Evolutionary conservation across 2,329 filamentous ascomycete species (phyloP).

Genomic region (Penicillium sp.): DNA sequence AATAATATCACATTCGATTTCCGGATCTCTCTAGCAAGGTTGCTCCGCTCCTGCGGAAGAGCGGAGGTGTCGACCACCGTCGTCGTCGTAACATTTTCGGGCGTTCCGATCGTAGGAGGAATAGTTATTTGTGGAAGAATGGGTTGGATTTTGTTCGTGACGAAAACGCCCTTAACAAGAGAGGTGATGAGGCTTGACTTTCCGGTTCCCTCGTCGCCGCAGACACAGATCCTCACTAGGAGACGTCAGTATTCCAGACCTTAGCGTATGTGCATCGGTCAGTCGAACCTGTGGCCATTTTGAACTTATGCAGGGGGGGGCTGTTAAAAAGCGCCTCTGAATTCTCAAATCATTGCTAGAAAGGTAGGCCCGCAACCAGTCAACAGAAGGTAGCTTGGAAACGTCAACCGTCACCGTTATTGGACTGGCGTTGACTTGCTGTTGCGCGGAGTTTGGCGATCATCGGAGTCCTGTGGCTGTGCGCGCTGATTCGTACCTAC

Average conservation of each 20-base stretch:
- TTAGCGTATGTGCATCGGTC: background rate
- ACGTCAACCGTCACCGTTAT: background rate
- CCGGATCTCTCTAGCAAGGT: slow-evolving; percentile 88
- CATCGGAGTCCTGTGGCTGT: slow-evolving; percentile 25
- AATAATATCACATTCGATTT: slow-evolving; percentile 97
- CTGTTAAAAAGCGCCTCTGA: background rate
- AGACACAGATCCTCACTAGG: slow-evolving; percentile 88
- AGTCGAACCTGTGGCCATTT: slow-evolving; percentile 33
- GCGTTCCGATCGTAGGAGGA: slow-evolving; percentile 87
- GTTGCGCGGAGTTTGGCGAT: slow-evolving; percentile 15
- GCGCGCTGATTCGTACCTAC: slow-evolving; percentile 14
- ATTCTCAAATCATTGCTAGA: slow-evolving; percentile 23
- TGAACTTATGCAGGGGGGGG: slow-evolving; percentile 11
- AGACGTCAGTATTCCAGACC: slow-evolving; percentile 8
- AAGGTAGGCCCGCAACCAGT: background rate
- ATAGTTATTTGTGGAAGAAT: slow-evolving; percentile 95
- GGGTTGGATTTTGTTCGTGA: slow-evolving; percentile 92
- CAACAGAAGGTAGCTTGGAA: background rate
- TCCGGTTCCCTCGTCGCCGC: slow-evolving; percentile 93
- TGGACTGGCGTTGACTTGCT: background rate
- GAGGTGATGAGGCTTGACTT: slow-evolving; percentile 94
- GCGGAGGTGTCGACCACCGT: slow-evolving; percentile 94
- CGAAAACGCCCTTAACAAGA: slow-evolving; percentile 95
- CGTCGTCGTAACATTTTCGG: slow-evolving; percentile 95
- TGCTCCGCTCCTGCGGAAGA: slow-evolving; percentile 88